phyloP scores from a whole-genome alignment of 2,329 filamentous ascomycete genomes.

The Pestalotiopsis sp. region DNA sequence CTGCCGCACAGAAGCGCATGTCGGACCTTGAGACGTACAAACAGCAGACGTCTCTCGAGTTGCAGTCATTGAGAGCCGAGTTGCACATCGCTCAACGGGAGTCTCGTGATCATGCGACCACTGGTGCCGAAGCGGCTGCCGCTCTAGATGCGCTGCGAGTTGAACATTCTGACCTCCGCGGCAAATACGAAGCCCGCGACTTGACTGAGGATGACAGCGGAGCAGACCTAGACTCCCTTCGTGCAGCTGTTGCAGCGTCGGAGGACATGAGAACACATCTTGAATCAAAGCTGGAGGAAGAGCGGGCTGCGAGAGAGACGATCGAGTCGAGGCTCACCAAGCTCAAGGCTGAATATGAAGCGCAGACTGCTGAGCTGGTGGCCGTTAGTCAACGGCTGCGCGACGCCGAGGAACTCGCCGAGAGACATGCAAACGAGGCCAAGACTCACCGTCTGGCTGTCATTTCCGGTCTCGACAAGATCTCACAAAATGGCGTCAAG shows the following conservation, averaged over 20 bases:
- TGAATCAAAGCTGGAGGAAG: slow-evolving; percentile 82
- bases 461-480: slow-evolving; percentile 78
- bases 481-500: slow-evolving; percentile 56
- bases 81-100: slow-evolving; percentile 79
- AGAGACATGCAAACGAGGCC: slow-evolving; percentile 86
- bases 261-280: slow-evolving; percentile 75
- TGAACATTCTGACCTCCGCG: slow-evolving; percentile 80
- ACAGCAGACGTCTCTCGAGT: slow-evolving; percentile 80
- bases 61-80: slow-evolving; percentile 84
- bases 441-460: slow-evolving; percentile 82
- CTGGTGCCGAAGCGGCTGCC: slow-evolving; percentile 75
- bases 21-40: slow-evolving; percentile 82
- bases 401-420: slow-evolving; percentile 85
- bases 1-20: slow-evolving; percentile 81
- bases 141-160: slow-evolving; percentile 75
- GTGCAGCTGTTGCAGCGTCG: slow-evolving; percentile 78
- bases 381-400: slow-evolving; percentile 72
- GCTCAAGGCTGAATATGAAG: slow-evolving; percentile 82
- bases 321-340: slow-evolving; percentile 76
- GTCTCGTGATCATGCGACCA: slow-evolving; percentile 79
- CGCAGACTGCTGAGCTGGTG: slow-evolving; percentile 76
- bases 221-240: slow-evolving; percentile 73
- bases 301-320: slow-evolving; percentile 74
- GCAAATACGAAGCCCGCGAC: slow-evolving; percentile 68
- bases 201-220: slow-evolving; percentile 71